phyloP scores from a whole-genome alignment of 2,329 filamentous ascomycete genomes.

The Xylaria sp. region DNA sequence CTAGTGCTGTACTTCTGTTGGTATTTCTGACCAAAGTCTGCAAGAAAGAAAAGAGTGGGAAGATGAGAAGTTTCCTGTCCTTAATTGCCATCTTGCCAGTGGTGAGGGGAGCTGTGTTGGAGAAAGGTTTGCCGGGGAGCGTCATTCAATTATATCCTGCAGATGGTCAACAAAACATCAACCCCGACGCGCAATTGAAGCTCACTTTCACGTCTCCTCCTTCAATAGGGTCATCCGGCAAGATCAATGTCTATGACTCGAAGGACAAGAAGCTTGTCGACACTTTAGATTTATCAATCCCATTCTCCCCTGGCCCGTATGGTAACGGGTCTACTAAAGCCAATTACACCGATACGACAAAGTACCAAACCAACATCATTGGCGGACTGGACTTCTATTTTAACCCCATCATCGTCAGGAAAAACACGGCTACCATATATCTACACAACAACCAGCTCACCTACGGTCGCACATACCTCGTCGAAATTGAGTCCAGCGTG shows the following conservation, averaged over 20 bases:
- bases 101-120: slow-evolving; percentile 1
- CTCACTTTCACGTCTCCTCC: slow-evolving; percentile 29
- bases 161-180: slow-evolving; percentile 26
- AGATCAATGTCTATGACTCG: slow-evolving; percentile 35
- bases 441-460: slow-evolving; percentile 34
- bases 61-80: slow-evolving; percentile 18
- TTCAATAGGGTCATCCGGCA: slow-evolving; percentile 27
- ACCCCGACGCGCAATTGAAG: slow-evolving; percentile 28
- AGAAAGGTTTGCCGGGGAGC: neutral
- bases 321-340: slow-evolving; percentile 33
- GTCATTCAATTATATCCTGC: slow-evolving; percentile 26
- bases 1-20: too few species aligned
- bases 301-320: slow-evolving; percentile 33
- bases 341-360: slow-evolving; percentile 34
- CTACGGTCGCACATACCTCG: slow-evolving; percentile 31
- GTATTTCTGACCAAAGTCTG: neutral
- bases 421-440: slow-evolving; percentile 34
- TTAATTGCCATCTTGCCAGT: slow-evolving; percentile 9
- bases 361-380: slow-evolving; percentile 38
- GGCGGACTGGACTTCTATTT: slow-evolving; percentile 37
- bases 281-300: slow-evolving; percentile 31
- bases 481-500: slow-evolving; percentile 29
- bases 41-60: neutral
- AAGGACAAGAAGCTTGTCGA: slow-evolving; percentile 27
- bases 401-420: slow-evolving; percentile 30